Evolutionary conservation across 2,329 filamentous ascomycete genomes (phyloP), one percentile per base, ranked within the genome.

Genomic region (Meredithiella fracta): DNA sequence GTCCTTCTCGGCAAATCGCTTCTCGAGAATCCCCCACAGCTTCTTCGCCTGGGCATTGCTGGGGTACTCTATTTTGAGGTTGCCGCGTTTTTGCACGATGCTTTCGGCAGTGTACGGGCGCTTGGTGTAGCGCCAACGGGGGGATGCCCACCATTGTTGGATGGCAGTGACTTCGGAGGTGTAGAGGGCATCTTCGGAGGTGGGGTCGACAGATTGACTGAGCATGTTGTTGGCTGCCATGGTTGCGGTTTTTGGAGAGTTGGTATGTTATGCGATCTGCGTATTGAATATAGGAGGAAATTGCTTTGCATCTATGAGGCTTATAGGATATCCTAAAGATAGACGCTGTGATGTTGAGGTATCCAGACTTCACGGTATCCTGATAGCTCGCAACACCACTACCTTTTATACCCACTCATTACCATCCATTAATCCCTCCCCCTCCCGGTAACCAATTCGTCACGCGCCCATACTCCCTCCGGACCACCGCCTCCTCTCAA

Each of bases 101-200:
- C 94, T 86, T 76, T 97, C 92, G 31, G 92, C 89, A 3, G 90
- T 95, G 69, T 92, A 98, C 23, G 92, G 83, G 58, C 92, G 79
- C 73, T 86, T 90, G 64, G 92, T 98, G 70, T 87, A 80, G 67
- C 86, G 79, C 92, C 92, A 98, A 76, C 92, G 79, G 57, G 88
- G 80, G 64, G 94, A 86, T 54, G 75, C 77, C 92, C 92, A 98
- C 92, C 92, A 98, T 69, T 85, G 73, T 79, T 96, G 87, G 62
- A 97, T 84, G 62, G 85, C 81, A 64, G 84, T 80, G 59, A 97
- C 88, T 77, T 98, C 92, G 62, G 84, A 77, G 65, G 80, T 76
- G 72, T 85, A 95, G 65, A 82, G 72, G 64, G 85, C 72, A 59
- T 83, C 79, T 65, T 83, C 80, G 56, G 66, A 62, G 58, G 73